A percentile compares a stretch with the other conserved stretches of the same genome.
These are phyloP conservation scores for Lomentospora prolificans DNA, from an alignment of 2,329 filamentous ascomycete species.

Conservation along the genomic window DNA sequence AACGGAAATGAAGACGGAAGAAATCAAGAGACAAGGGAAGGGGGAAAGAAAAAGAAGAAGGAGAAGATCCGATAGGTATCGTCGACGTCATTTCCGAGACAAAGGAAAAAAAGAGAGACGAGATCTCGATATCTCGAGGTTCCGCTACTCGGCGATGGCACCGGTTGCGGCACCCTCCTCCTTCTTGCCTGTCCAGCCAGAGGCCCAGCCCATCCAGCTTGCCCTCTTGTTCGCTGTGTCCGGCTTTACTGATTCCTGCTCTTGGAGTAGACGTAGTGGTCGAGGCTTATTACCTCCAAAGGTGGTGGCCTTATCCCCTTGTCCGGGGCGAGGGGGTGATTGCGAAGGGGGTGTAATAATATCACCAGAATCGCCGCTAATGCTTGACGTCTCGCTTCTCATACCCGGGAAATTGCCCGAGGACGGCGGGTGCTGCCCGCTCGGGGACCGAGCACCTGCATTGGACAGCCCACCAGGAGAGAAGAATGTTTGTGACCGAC, in stretches of 20 bases:
- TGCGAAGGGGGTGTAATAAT: slow-evolving; percentile 36
- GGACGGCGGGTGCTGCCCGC: slow-evolving; percentile 31
- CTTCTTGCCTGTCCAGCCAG: slow-evolving; percentile 36
- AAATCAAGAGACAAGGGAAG: neutral
- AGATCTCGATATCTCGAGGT: neutral
- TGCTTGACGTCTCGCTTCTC: slow-evolving; percentile 53
- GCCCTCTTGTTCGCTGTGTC: slow-evolving; percentile 43
- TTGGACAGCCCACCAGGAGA: slow-evolving; percentile 35
- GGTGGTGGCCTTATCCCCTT: slow-evolving; percentile 46
- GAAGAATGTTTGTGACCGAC: slow-evolving; percentile 58
- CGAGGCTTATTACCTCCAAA: slow-evolving; percentile 64
- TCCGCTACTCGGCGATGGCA: slow-evolving; percentile 4
- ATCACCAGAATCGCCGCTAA: slow-evolving; percentile 57
- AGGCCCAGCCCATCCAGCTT: slow-evolving; percentile 56
- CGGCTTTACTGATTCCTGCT: slow-evolving; percentile 47
- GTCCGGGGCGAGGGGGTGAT: slow-evolving; percentile 37
- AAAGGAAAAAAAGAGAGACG: slow-evolving; percentile 7
- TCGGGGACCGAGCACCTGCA: slow-evolving; percentile 41
- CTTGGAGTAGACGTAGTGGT: slow-evolving; percentile 78
- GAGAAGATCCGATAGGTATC: slow-evolving; percentile 4
- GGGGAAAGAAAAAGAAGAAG: neutral
- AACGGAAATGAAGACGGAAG: neutral
- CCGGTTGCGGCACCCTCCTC: slow-evolving; percentile 25
- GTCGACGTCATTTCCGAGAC: neutral
- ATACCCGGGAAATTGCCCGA: slow-evolving; percentile 64